Conservation (phyloP, 208 protist species). For the Tetramitus jugosus region DNA sequence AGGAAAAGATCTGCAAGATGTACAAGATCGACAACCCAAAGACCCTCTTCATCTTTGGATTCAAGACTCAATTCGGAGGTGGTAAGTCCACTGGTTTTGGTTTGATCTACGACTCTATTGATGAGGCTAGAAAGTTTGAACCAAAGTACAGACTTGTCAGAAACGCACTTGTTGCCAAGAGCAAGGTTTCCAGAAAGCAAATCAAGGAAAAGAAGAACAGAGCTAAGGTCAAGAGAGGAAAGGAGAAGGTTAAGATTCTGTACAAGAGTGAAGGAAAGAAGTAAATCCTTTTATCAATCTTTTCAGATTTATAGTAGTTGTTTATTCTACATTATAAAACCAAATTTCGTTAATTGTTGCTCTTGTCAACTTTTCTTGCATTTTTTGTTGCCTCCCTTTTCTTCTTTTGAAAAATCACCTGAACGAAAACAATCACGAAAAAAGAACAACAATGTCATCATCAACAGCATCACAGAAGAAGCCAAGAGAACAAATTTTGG, state of each 20-base stretch:
- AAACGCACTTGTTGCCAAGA: conserved; percentile 74
- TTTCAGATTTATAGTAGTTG: too few species aligned
- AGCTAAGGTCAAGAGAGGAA: conserved; percentile 93
- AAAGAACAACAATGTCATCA: too few species aligned
- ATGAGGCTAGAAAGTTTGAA: conserved; percentile 86
- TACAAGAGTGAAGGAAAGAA: conserved; percentile 62
- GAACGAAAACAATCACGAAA: too few species aligned
- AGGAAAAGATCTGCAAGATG: conserved; percentile 85
- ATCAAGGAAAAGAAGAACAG: conserved; percentile 98
- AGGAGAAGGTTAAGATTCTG: conserved; percentile 83
- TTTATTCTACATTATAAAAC: too few species aligned
- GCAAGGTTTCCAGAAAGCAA: conserved; percentile 81
- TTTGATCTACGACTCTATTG: conserved; percentile 96
- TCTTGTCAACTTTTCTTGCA: too few species aligned
- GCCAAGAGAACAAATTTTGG: conserved; percentile 25
- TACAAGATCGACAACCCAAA: conserved; percentile 94
- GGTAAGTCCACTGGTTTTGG: conserved; percentile 96
- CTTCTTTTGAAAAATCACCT: too few species aligned
- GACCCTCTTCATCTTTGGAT: conserved; percentile 90
- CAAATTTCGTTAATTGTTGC: too few species aligned
- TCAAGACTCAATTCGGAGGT: conserved; percentile 97
- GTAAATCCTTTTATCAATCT: conserved; percentile 45
- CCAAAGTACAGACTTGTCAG: conserved; percentile 93
- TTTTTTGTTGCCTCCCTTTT: too few species aligned
- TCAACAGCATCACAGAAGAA: neutral